Evolutionary conservation across 1,139 yeast genomes (phyloP).

Genomic region (Suhomyces kunorum): DNA sequence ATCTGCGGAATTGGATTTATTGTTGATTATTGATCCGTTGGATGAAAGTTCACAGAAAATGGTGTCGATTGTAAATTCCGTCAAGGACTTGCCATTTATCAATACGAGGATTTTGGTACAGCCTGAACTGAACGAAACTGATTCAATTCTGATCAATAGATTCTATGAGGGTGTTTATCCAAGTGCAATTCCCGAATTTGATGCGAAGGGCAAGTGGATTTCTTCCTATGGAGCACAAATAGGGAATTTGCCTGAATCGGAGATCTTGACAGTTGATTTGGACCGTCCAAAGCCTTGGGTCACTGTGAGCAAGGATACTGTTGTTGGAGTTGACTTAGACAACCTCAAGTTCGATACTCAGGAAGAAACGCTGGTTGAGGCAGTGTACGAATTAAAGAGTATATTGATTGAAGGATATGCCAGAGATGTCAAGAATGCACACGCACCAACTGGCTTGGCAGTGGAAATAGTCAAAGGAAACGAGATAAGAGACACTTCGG

Average conservation of each 20-base stretch:
- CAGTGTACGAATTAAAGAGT: slow-evolving; percentile 38
- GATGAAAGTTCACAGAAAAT: slow-evolving; percentile 67
- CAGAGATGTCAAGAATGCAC: slow-evolving; percentile 37
- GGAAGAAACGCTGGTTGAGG: slow-evolving; percentile 13
- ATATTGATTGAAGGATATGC: slow-evolving; percentile 75
- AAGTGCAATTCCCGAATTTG: slow-evolving; percentile 40
- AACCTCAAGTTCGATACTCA: slow-evolving; percentile 49
- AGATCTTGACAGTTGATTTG: slow-evolving; percentile 56
- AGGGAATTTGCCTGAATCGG: slow-evolving; percentile 46
- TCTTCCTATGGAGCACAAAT: slow-evolving; percentile 15
- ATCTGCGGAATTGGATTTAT: slow-evolving; percentile 46
- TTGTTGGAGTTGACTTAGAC: slow-evolving; percentile 54
- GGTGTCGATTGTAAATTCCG: slow-evolving; percentile 49
- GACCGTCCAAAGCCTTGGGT: slow-evolving; percentile 72
- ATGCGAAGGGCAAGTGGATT: slow-evolving; percentile 33
- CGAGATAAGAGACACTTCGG: slow-evolving; percentile 52
- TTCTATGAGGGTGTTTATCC: slow-evolving; percentile 56
- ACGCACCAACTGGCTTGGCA: slow-evolving; percentile 53
- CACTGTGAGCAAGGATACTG: slow-evolving; percentile 48
- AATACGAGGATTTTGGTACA: slow-evolving; percentile 58
- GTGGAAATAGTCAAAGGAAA: slow-evolving; percentile 36
- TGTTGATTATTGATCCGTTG: slow-evolving; percentile 70
- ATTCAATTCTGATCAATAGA: slow-evolving; percentile 50
- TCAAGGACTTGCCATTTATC: slow-evolving; percentile 46
- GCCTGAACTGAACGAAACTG: slow-evolving; percentile 42